A percentile compares a stretch with the other conserved stretches of the same genome.
Conservation (phyloP, 2,329 filamentous ascomycete species). For the Pseudocercospora musae region DNA sequence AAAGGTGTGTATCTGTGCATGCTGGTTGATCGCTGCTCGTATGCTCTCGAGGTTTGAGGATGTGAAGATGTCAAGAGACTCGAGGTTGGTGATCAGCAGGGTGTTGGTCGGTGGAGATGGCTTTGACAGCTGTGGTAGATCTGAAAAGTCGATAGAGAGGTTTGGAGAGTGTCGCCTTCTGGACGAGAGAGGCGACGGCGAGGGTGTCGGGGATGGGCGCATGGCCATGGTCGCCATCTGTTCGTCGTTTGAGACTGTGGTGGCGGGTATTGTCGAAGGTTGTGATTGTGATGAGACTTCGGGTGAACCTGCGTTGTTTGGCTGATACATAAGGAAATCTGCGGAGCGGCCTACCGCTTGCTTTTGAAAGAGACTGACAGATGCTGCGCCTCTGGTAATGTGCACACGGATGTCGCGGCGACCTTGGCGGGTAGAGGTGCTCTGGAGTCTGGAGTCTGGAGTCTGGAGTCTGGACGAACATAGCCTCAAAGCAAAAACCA, state of each 20-base stretch:
- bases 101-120: conserved; percentile 80
- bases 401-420: conserved; percentile 2
- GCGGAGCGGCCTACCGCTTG: conserved; percentile 6
- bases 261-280: not conserved
- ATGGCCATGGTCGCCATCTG: conserved; percentile 19
- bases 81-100: conserved; percentile 77
- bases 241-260: not conserved
- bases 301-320: not conserved
- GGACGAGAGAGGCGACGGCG: conserved; percentile 16
- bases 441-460: not conserved
- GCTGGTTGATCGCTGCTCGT: conserved; percentile 64
- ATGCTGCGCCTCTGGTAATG: conserved; percentile 1
- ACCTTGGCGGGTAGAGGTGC: not conserved
- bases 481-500: not conserved
- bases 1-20: conserved; percentile 73
- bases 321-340: not conserved
- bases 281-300: not conserved
- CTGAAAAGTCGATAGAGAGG: conserved; percentile 71
- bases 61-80: conserved; percentile 69
- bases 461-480: not conserved
- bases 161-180: conserved; percentile 39
- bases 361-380: not conserved
- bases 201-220: conserved; percentile 13
- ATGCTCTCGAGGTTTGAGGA: conserved; percentile 71
- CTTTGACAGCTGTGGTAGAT: conserved; percentile 64